Percentiles rank a stretch among this genome's conserved stretches.
phyloP scores from a whole-genome alignment of 2,329 filamentous ascomycete genomes.

The Byssoonygena ceratinophila region DNA sequence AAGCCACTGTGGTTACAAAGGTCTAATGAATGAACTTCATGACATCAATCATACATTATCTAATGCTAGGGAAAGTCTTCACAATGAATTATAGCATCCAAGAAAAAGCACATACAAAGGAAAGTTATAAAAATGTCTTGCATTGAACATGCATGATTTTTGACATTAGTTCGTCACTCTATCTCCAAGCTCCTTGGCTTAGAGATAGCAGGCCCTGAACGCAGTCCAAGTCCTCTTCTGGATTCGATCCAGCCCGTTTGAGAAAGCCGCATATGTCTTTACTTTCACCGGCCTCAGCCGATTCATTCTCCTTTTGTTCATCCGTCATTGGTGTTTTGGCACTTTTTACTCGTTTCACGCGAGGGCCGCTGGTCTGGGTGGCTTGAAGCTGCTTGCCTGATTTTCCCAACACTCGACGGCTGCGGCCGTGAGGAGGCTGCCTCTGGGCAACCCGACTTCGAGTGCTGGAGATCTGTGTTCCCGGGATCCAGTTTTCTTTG shows the following conservation, averaged over 20 bases:
- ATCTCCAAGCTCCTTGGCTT: conserved; percentile 85
- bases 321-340: background rate
- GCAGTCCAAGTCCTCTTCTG: conserved; percentile 74
- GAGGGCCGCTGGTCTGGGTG: background rate
- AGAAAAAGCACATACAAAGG: conserved; percentile 5
- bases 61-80: conserved; percentile 3
- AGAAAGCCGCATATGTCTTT: background rate
- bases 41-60: conserved; percentile 9
- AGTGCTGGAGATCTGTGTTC: conserved; percentile 35
- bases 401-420: conserved; percentile 6
- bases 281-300: background rate
- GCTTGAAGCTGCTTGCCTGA: conserved; percentile 12
- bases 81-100: conserved; percentile 5
- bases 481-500: conserved; percentile 78
- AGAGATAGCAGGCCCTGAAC: conserved; percentile 80
- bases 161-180: background rate
- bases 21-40: background rate
- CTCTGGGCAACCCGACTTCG: conserved; percentile 25
- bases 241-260: conserved; percentile 36
- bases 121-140: background rate
- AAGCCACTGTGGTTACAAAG: no score
- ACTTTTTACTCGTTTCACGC: conserved; percentile 3
- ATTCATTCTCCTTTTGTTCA: background rate
- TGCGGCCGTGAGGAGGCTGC: conserved; percentile 5
- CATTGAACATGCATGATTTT: background rate